phyloP scores from a whole-genome alignment of 2,329 filamentous ascomycete species.

The Colletotrichum tanaceti region DNA sequence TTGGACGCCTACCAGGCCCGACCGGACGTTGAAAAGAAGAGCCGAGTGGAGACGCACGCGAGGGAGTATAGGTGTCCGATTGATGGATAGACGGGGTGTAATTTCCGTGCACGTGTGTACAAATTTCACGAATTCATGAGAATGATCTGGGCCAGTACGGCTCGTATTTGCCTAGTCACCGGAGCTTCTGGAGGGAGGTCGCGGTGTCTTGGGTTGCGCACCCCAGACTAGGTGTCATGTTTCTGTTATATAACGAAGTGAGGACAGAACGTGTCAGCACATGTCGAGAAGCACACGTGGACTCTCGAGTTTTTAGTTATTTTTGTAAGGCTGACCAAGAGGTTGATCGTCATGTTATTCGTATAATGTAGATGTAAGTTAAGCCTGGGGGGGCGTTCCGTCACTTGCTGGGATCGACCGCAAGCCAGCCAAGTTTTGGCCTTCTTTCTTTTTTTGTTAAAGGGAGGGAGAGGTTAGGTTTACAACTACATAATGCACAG shows the following conservation, averaged over 20 bases:
- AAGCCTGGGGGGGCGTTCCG: slow-evolving; percentile 2
- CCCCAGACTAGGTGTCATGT: no score
- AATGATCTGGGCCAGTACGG: slow-evolving; percentile 1
- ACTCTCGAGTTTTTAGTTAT: not conserved
- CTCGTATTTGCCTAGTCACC: not conserved
- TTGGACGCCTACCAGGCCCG: slow-evolving; percentile 73
- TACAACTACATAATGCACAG: not conserved
- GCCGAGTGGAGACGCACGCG: slow-evolving; percentile 55
- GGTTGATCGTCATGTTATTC: not conserved
- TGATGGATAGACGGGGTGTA: slow-evolving; percentile 57
- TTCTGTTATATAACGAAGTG: not conserved
- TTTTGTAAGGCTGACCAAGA: not conserved
- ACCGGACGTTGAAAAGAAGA: slow-evolving; percentile 57
- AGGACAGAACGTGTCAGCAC: no score
- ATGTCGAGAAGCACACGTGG: not conserved
- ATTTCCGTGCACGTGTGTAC: slow-evolving; percentile 35
- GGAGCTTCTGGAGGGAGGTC: not conserved
- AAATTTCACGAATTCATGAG: slow-evolving; percentile 41
- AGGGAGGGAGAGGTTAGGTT: no score
- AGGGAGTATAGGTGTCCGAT: slow-evolving; percentile 68
- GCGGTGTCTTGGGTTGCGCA: not conserved
- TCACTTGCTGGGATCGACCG: not conserved
- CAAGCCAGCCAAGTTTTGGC: not conserved
- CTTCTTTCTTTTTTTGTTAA: no score
- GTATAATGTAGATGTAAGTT: slow-evolving; percentile 12